Conservation (phyloP, 75 land plant genomes). For the Sequoiadendron giganteum region DNA sequence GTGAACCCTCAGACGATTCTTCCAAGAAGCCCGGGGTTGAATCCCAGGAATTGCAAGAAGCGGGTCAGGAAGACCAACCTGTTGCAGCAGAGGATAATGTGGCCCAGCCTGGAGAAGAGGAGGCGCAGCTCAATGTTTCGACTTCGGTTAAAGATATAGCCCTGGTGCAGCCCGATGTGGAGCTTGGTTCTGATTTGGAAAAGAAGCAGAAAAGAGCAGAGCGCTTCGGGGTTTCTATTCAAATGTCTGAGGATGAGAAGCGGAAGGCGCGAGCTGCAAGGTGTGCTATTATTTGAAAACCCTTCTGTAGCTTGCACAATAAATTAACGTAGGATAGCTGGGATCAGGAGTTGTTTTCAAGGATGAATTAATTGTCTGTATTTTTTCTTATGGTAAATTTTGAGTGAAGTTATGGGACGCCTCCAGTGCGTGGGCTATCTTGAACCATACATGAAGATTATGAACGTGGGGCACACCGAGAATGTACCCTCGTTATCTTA, state of each 20-base stretch:
- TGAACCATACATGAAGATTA: neutral
- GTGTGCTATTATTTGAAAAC: constrained; percentile 4
- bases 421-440: neutral
- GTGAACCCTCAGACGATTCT: neutral
- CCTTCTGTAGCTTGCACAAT: neutral
- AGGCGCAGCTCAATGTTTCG: neutral
- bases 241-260: constrained; percentile 49
- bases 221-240: constrained; percentile 43
- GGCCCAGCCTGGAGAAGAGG: neutral
- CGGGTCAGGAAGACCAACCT: neutral
- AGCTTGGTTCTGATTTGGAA: constrained; percentile 37
- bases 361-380: neutral
- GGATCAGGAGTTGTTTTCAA: neutral
- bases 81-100: neutral
- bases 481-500: neutral
- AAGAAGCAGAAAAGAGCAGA: constrained; percentile 48
- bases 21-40: neutral
- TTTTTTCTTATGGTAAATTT: neutral
- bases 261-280: constrained; percentile 40
- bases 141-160: neutral
- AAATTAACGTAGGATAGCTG: neutral
- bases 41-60: neutral
- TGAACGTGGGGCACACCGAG: neutral
- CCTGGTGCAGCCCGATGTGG: neutral
- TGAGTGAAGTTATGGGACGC: neutral